Percentiles rank a stretch among this genome's conserved stretches.
Conservation (phyloP, 495 filamentous ascomycete species). For the Rusavskia elegans region DNA sequence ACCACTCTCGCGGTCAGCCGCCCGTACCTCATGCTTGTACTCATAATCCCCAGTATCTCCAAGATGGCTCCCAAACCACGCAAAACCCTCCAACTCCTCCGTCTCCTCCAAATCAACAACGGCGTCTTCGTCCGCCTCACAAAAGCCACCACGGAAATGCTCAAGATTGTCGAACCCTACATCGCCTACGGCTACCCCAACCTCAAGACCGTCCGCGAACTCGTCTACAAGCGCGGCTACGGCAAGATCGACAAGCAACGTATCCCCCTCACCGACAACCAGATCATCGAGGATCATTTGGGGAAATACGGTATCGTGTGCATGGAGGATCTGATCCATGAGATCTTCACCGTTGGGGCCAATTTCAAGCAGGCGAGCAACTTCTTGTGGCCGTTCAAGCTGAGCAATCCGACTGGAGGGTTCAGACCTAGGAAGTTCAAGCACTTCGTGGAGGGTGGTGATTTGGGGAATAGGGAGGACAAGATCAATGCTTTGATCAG, state of each 20-base stretch:
- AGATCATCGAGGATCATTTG: constrained; percentile 87
- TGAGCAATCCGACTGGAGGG: constrained; percentile 89
- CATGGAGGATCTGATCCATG: constrained; percentile 98
- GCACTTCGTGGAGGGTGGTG: constrained; percentile 98
- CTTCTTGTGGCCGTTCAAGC: constrained; percentile 99
- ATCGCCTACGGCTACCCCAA: constrained; percentile 98
- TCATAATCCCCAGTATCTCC: constrained; percentile 65
- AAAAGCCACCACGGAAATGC: constrained; percentile 96
- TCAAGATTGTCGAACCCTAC: constrained; percentile 95
- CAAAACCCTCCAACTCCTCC: constrained; percentile 98
- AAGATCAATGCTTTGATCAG: constrained; percentile 93
- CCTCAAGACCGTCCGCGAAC: constrained; percentile 95
- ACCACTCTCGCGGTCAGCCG: not conserved
- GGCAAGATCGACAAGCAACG: constrained; percentile 96
- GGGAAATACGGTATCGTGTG: constrained; percentile 98
- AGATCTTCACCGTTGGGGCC: constrained; percentile 96
- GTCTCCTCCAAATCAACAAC: constrained; percentile 99
- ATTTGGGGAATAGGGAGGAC: constrained; percentile 95
- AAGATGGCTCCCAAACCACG: constrained; percentile 99
- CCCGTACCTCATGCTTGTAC: not conserved
- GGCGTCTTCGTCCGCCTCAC: constrained; percentile 94
- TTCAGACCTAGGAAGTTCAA: constrained; percentile 96
- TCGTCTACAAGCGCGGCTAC: constrained; percentile 99
- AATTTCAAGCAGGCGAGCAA: constrained; percentile 99
- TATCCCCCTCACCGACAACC: constrained; percentile 90